phyloP scores from a whole-genome alignment of 2,329 filamentous ascomycete genomes.

The Scleromitrula shiraiana region DNA sequence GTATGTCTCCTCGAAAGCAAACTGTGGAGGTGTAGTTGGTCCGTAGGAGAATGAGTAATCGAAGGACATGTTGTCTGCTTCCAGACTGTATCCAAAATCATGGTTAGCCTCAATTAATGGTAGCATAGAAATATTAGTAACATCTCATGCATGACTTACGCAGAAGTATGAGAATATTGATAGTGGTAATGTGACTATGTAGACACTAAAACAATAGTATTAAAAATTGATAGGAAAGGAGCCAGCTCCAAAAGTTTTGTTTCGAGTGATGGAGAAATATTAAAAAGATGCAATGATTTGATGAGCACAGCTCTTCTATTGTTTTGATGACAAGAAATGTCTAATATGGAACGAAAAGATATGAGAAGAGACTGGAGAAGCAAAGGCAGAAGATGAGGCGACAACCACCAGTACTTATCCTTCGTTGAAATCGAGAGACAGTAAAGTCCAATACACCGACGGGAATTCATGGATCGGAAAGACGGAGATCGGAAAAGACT shows the following conservation, averaged over 20 bases:
- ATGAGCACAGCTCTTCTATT: slow-evolving; percentile 25
- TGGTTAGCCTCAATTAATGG: slow-evolving; percentile 13
- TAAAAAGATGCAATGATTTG: slow-evolving; percentile 25
- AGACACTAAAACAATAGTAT: slow-evolving; percentile 22
- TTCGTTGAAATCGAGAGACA: slow-evolving; percentile 11
- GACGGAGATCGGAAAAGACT: slow-evolving; percentile 3
- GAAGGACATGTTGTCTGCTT: slow-evolving; percentile 50
- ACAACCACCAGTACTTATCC: slow-evolving; percentile 25
- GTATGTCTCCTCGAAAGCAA: slow-evolving; percentile 49
- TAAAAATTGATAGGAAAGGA: slow-evolving; percentile 24
- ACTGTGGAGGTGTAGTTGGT: slow-evolving; percentile 43
- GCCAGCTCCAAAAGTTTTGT: slow-evolving; percentile 25
- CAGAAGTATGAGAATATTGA: slow-evolving; percentile 10
- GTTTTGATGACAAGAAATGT: slow-evolving; percentile 21
- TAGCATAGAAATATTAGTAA: background rate
- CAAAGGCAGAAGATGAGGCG: slow-evolving; percentile 9
- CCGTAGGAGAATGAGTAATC: slow-evolving; percentile 52
- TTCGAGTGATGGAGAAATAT: slow-evolving; percentile 15
- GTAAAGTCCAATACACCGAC: slow-evolving; percentile 4
- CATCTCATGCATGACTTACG: slow-evolving; percentile 17
- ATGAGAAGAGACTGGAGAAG: slow-evolving; percentile 20
- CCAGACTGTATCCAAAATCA: slow-evolving; percentile 39
- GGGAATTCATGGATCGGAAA: background rate
- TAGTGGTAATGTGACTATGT: slow-evolving; percentile 15
- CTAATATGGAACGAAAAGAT: slow-evolving; percentile 25